These are phyloP conservation scores for Cryphonectria naterciae DNA, from an alignment of 2,329 filamentous ascomycete genomes.

Conservation along the genomic window DNA sequence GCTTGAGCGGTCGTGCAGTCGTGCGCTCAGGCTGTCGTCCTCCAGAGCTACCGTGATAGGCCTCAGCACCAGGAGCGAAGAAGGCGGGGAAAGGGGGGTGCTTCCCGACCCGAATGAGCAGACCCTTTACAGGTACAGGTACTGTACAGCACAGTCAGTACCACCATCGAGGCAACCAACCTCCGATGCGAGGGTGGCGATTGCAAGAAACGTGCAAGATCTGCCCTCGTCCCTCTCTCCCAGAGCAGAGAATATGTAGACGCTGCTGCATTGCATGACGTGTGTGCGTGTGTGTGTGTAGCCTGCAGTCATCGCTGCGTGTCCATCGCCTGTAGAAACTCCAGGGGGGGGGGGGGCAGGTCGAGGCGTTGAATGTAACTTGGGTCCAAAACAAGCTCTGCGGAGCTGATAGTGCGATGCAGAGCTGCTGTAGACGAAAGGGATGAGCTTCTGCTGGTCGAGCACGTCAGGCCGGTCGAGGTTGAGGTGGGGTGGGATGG, in stretches of 20 bases:
- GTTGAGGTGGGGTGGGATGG: neutral
- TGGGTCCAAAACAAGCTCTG: conserved; percentile 9
- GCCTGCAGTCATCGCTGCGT: conserved; percentile 3
- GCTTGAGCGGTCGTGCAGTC: neutral
- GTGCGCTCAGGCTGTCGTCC: neutral
- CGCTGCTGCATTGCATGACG: neutral
- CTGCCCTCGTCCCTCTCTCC: neutral
- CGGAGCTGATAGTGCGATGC: conserved; percentile 1
- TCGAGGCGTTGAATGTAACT: neutral
- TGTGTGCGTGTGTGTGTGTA: neutral
- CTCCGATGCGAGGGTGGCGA: neutral
- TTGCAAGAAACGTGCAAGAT: neutral
- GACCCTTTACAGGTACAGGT: neutral
- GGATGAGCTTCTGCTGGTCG: conserved; percentile 3
- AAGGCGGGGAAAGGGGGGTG: no score
- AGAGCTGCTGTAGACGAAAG: neutral
- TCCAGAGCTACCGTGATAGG: neutral
- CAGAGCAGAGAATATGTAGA: neutral
- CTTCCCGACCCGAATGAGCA: neutral
- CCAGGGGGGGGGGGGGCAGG: no score
- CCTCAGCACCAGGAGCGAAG: neutral
- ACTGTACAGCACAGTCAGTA: neutral
- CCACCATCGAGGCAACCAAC: neutral
- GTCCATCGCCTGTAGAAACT: neutral
- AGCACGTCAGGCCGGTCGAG: neutral